Evolutionary conservation across 352 stramenopile species (phyloP), one percentile per base, ranked within the genome.

Genomic region (Globisporangium sylvaticum): DNA sequence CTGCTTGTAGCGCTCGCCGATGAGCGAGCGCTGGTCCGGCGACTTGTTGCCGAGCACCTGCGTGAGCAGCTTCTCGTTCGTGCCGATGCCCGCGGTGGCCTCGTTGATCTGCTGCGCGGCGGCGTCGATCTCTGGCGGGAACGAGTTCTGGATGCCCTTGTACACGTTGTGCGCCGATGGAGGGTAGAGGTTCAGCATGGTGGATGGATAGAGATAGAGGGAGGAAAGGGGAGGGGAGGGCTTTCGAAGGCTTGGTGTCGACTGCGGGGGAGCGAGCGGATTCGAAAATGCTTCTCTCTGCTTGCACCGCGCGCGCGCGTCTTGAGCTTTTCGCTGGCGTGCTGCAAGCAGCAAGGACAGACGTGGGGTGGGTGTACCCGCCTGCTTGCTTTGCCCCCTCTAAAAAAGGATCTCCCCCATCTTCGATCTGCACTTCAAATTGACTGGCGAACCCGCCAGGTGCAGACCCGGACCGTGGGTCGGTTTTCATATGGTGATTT

Each of bases 151-250:
- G 42, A 67, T 63, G 56, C 84, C 83, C 42, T 80, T 78, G 80
- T 83, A 86, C 46, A 87, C 66, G 66, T 79, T 77, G 74, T 90
- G 79, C 58, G 81, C 81, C 3, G 82, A 81, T 54, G 81, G 79
- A 39, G 86, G 82, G 73, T 94, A 94, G 58, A 92, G 78, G 75
- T 90, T 88, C 53, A 92, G 71, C 84, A 90, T 91, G 18, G n/a
- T 77, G 57, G 31, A 32, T 77, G 57, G 31, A 32, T 66, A 18
- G 22, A 57, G 18, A 29, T 12, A 52, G 22, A 32, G 34, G 37
- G 4, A 12, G 37, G 14, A 39, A 15, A 9, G 37, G 37, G 18
- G 31, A 24, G 27, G n/a, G 55, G 56, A 34, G 39, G 42, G 42
- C 42, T 50, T 54, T 15, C 48, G 24, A 50, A 61, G 64, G 27